A percentile compares a stretch with the other conserved stretches of the same genome.
These are phyloP conservation scores for Boletus reticulatus DNA, from an alignment of 768 basidiomycete species.

Conservation along the genomic window DNA sequence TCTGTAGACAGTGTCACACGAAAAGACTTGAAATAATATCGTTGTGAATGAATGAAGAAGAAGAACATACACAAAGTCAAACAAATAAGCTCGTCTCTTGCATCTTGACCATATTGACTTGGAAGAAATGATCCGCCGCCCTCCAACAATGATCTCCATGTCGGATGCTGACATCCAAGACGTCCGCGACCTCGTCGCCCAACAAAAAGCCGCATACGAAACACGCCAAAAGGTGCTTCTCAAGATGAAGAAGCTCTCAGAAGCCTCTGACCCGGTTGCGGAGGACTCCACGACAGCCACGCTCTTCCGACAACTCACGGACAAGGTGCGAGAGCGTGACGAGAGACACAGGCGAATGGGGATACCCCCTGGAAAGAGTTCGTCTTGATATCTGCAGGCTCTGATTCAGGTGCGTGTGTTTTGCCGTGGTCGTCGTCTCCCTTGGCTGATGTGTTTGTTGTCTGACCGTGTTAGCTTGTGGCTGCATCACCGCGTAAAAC, in stretches of 20 bases:
- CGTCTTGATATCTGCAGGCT: conserved; percentile 10
- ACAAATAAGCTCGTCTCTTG: neutral
- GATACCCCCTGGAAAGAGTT: conserved; percentile 24
- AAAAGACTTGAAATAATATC: no score
- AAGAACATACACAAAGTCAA: no score
- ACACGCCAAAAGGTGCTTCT: conserved; percentile 40
- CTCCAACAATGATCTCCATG: conserved; percentile 75
- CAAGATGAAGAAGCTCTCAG: conserved; percentile 47
- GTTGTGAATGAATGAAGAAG: no score
- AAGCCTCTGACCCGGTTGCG: conserved; percentile 19
- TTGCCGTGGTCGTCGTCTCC: neutral
- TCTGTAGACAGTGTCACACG: no score
- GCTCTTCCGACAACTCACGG: conserved; percentile 17
- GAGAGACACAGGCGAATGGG: conserved; percentile 29
- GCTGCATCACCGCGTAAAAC: neutral
- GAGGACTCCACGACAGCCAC: conserved; percentile 9
- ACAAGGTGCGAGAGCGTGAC: conserved; percentile 25
- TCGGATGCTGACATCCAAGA: conserved; percentile 78
- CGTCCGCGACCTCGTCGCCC: conserved; percentile 57
- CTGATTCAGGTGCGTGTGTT: neutral
- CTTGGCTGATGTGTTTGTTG: neutral
- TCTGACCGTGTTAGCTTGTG: no score
- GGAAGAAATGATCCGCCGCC: conserved; percentile 66
- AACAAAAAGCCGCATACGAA: conserved; percentile 44
- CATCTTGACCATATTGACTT: neutral